Evolutionary conservation across 768 basidiomycete species (phyloP).

Genomic region (Lactarius psammicola): DNA sequence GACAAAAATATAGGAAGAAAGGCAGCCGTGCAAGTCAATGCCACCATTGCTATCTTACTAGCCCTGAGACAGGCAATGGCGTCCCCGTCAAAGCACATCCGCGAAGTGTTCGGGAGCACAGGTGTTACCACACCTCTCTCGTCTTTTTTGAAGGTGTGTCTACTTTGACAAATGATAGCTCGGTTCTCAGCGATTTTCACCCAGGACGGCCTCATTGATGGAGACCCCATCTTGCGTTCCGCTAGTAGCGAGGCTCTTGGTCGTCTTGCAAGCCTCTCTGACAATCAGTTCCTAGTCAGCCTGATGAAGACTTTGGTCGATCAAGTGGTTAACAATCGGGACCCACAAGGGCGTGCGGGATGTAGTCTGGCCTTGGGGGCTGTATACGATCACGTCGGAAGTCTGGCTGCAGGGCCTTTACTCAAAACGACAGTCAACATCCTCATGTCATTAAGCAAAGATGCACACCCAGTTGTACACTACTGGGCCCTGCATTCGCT

Average conservation of each 20-base stretch:
- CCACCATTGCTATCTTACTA: constrained; percentile 68
- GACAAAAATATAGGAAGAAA: constrained; percentile 87
- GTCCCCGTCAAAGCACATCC: constrained; percentile 53
- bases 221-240: constrained; percentile 70
- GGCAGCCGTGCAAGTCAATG: constrained; percentile 80
- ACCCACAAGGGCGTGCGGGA: constrained; percentile 89
- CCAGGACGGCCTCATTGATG: constrained; percentile 78
- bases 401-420: constrained; percentile 90
- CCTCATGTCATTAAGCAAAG: constrained; percentile 90
- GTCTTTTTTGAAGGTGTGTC: constrained; percentile 71
- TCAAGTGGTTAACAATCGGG: constrained; percentile 90
- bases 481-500: constrained; percentile 89
- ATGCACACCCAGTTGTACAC: constrained; percentile 95
- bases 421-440: constrained; percentile 96
- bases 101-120: constrained; percentile 63
- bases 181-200: constrained; percentile 15
- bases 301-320: constrained; percentile 91
- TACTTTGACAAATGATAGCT: constrained; percentile 5
- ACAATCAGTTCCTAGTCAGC: constrained; percentile 76
- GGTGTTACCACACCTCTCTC: constrained; percentile 63
- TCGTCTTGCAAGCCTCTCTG: constrained; percentile 77
- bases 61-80: constrained; percentile 60
- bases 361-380: constrained; percentile 91
- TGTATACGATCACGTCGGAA: constrained; percentile 89
- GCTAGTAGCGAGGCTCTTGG: constrained; percentile 89